A percentile compares a stretch with the other conserved stretches of the same genome.
Conservation (phyloP, 805 yeast genomes). For the Metahyphopichia silvanorum region DNA sequence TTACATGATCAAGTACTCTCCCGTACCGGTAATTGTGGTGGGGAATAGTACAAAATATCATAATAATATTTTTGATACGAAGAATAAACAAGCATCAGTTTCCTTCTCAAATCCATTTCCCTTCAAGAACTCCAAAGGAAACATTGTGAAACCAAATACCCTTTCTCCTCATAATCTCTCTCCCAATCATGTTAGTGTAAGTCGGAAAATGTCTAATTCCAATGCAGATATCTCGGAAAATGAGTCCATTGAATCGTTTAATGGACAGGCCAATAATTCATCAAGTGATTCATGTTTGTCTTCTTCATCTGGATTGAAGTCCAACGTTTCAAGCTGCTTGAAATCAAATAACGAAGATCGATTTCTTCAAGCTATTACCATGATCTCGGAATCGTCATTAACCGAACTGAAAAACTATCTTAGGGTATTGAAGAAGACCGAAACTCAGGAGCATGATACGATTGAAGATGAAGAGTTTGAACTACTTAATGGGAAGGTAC, state of each 20-base stretch:
- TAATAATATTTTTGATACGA: background rate
- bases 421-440: too few species aligned
- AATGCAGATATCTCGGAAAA: too few species aligned
- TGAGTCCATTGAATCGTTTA: conserved; percentile 1
- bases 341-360: conserved; percentile 5
- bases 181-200: too few species aligned
- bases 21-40: conserved; percentile 37
- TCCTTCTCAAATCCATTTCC: background rate
- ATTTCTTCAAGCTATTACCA: conserved; percentile 20
- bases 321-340: background rate
- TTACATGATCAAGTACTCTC: conserved; percentile 35
- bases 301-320: background rate
- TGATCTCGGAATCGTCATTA: conserved; percentile 24
- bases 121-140: conserved; percentile 1
- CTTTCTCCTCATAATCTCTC: too few species aligned
- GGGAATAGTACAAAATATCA: conserved; percentile 18
- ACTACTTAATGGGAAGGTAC: conserved; percentile 31
- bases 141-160: background rate
- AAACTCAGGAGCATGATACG: too few species aligned
- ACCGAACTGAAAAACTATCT: conserved; percentile 23
- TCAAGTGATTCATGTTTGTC: background rate
- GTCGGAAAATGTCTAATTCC: too few species aligned
- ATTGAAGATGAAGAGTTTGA: too few species aligned
- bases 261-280: background rate
- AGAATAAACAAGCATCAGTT: too few species aligned